A percentile compares a stretch with the other conserved stretches of the same genome.
Evolutionary conservation across 805 yeast species (phyloP).

Genomic region (Teunomyces pallodes): DNA sequence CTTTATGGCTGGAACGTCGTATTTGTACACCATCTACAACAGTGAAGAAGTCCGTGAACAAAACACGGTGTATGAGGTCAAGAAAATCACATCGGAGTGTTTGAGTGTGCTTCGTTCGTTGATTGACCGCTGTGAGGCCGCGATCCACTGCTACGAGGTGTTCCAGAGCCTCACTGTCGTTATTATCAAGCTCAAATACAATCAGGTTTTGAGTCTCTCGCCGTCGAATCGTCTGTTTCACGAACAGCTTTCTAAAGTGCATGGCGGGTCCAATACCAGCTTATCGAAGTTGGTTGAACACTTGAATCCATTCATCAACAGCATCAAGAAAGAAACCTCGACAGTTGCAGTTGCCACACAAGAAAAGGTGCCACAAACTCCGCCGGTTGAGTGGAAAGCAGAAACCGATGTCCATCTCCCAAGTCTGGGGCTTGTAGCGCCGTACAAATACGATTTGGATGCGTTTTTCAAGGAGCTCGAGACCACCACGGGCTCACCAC

Average conservation of each 20-base stretch:
- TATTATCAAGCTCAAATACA: slow-evolving; percentile 57
- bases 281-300: slow-evolving; percentile 37
- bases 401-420: neutral
- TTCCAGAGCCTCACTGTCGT: slow-evolving; percentile 73
- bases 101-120: slow-evolving; percentile 58
- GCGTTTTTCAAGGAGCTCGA: slow-evolving; percentile 50
- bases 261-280: slow-evolving; percentile 36
- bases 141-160: slow-evolving; percentile 65
- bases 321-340: neutral
- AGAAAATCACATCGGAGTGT: slow-evolving; percentile 52
- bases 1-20: slow-evolving; percentile 87
- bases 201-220: slow-evolving; percentile 26
- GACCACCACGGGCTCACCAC: slow-evolving; percentile 20
- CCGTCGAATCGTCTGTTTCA: slow-evolving; percentile 6
- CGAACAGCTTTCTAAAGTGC: slow-evolving; percentile 6
- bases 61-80: slow-evolving; percentile 43
- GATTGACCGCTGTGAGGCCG: slow-evolving; percentile 74
- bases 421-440: neutral
- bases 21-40: slow-evolving; percentile 71
- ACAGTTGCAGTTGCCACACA: too few species aligned
- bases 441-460: slow-evolving; percentile 27
- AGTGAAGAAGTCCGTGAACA: slow-evolving; percentile 51
- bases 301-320: slow-evolving; percentile 12
- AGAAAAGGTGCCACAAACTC: neutral
- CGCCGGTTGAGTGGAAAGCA: neutral